These are phyloP conservation scores for Neopestalotiopsis sp. DNA, from an alignment of 2,329 filamentous ascomycete genomes.

Conservation along the genomic window DNA sequence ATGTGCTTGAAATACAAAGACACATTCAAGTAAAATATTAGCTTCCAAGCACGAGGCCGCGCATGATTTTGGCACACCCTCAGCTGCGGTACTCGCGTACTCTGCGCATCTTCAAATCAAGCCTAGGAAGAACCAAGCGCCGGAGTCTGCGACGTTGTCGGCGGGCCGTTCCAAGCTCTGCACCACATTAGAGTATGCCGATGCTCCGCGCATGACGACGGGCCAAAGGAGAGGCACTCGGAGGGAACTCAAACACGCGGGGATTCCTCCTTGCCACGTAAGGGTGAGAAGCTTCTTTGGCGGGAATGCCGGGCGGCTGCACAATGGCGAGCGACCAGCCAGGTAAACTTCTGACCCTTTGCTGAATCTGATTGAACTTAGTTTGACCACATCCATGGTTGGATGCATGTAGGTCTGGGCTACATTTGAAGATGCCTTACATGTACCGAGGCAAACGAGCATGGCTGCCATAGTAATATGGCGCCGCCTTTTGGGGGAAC, in stretches of 20 bases:
- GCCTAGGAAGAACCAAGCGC: not conserved
- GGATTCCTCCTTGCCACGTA: not conserved
- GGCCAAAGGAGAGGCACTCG: not conserved
- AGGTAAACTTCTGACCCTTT: not conserved
- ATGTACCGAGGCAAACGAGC: not conserved
- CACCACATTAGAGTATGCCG: not conserved
- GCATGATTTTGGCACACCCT: not conserved
- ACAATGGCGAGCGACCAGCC: not conserved
- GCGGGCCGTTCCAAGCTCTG: not conserved
- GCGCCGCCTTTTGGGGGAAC: not conserved
- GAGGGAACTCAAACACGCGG: not conserved
- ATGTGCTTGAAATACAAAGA: not conserved
- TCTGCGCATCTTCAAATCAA: not conserved
- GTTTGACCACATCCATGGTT: not conserved
- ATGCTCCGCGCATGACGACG: conserved; percentile 1
- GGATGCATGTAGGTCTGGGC: not conserved
- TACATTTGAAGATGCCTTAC: not conserved
- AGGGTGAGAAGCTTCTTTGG: not conserved
- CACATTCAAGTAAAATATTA: not conserved
- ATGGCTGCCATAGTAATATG: not conserved
- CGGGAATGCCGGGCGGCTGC: not conserved
- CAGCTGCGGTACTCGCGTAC: not conserved
- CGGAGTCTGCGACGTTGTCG: not conserved
- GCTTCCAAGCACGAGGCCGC: not conserved
- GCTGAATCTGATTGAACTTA: not conserved